Conservation (phyloP, 2,329 filamentous ascomycete genomes). For the Monilinia fructigena region DNA sequence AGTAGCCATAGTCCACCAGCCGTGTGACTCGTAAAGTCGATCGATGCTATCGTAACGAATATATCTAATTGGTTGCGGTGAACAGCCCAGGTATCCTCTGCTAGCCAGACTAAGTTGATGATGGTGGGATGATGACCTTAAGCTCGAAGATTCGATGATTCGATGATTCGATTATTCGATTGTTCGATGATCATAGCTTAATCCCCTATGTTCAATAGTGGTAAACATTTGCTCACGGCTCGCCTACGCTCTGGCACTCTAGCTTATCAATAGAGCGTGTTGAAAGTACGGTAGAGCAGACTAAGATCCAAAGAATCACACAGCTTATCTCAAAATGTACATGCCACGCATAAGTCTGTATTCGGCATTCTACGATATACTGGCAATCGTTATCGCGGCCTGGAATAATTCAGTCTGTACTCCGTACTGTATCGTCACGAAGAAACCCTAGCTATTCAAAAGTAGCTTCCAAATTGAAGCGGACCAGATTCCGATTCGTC, state of each 20-base stretch:
- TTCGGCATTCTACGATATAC: background rate
- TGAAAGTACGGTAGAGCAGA: too few relatives aligned
- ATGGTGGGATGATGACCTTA: background rate
- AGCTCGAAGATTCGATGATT: too few relatives aligned
- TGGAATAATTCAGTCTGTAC: slow-evolving; percentile 12
- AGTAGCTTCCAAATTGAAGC: background rate
- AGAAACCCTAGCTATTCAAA: background rate
- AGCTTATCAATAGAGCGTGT: slow-evolving; percentile 6
- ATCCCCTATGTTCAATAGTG: too few relatives aligned
- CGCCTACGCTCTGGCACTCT: background rate
- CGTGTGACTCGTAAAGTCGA: background rate
- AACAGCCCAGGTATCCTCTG: background rate
- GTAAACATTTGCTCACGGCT: background rate
- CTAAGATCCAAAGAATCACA: background rate
- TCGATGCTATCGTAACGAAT: background rate
- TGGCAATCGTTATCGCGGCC: background rate
- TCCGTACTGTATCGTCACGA: background rate
- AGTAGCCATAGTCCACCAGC: background rate
- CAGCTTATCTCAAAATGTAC: background rate
- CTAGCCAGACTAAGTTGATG: background rate
- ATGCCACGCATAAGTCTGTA: background rate
- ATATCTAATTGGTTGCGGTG: background rate
- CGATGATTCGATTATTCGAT: too few relatives aligned
- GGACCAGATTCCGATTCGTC: slow-evolving; percentile 3
- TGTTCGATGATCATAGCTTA: too few relatives aligned